Conservation (phyloP, 2,329 filamentous ascomycete genomes). For the Corynespora cassiicola region DNA sequence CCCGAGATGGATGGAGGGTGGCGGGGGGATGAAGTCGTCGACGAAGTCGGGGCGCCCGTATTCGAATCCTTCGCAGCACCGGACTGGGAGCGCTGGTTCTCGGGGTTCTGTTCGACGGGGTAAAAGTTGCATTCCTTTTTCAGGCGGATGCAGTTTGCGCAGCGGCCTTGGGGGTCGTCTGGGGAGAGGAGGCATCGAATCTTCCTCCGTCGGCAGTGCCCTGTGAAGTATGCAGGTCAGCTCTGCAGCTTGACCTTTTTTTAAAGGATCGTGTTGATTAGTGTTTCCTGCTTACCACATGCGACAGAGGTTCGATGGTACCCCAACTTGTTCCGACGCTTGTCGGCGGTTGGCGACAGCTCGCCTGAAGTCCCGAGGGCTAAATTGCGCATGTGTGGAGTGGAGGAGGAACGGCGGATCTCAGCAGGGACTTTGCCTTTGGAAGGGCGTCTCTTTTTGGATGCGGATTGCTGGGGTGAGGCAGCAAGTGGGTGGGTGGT, state of each 20-base stretch:
- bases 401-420: conserved; percentile 53
- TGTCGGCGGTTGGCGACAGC: conserved; percentile 62
- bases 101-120: conserved; percentile 78
- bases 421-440: conserved; percentile 48
- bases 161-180: conserved; percentile 76
- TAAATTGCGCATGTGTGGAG: conserved; percentile 55
- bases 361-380: conserved; percentile 45
- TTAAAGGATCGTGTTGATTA: conserved; percentile 7
- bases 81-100: conserved; percentile 53
- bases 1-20: conserved; percentile 28
- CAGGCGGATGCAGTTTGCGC: conserved; percentile 89
- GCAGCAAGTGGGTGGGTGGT: conserved; percentile 22
- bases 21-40: conserved; percentile 57
- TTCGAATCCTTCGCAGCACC: conserved; percentile 53
- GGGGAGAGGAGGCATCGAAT: conserved; percentile 85
- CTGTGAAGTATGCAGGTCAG: conserved; percentile 55
- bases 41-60: conserved; percentile 51
- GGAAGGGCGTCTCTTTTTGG: conserved; percentile 46
- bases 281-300: conserved; percentile 74
- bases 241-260: conserved; percentile 14
- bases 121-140: conserved; percentile 95
- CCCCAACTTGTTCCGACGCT: conserved; percentile 87
- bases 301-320: conserved; percentile 96
- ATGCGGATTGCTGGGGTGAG: conserved; percentile 29
- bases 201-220: conserved; percentile 90